These are phyloP conservation scores for Papilionanthe hybrid DNA, from an alignment of 116 monocot genomes.

Conservation along the genomic window DNA sequence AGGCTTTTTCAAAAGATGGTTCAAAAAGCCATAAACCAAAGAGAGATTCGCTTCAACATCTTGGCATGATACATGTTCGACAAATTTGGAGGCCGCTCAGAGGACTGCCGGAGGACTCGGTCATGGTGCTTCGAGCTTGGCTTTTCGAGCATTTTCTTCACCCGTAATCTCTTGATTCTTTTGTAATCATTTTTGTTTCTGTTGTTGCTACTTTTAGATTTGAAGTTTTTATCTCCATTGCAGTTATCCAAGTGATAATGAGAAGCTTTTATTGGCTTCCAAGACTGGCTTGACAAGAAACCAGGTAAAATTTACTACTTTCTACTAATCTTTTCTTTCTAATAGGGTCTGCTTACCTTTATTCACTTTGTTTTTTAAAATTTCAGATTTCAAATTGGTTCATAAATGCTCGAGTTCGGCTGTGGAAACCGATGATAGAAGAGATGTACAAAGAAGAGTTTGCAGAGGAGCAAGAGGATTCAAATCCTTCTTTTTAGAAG, in stretches of 20 bases:
- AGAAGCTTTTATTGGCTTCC: conserved; percentile 39
- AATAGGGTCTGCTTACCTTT: background rate
- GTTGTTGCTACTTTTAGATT: background rate
- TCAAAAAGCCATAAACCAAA: conserved; percentile 15
- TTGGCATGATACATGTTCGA: conserved; percentile 25
- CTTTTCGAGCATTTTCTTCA: conserved; percentile 66
- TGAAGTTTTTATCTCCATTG: background rate
- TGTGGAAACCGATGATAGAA: conserved; percentile 73
- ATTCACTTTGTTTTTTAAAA: background rate
- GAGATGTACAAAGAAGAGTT: conserved; percentile 61
- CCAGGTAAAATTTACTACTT: conserved; percentile 32
- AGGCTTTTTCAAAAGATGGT: conserved; percentile 15
- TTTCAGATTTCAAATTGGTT: conserved; percentile 63
- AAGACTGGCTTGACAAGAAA: conserved; percentile 38
- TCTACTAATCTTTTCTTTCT: background rate
- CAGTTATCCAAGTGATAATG: conserved; percentile 67
- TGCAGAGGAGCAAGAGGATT: conserved; percentile 33
- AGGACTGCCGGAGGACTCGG: conserved; percentile 48
- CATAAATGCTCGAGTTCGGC: conserved; percentile 56
- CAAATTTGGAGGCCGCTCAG: conserved; percentile 48
- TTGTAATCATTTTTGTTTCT: background rate
- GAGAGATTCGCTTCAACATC: conserved; percentile 27
- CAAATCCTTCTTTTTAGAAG: conserved; percentile 4
- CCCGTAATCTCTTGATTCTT: conserved; percentile 28
- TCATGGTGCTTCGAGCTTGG: conserved; percentile 48